These are phyloP conservation scores for Lizonia empirigonia DNA, from an alignment of 2,329 filamentous ascomycete genomes.

Conservation along the genomic window DNA sequence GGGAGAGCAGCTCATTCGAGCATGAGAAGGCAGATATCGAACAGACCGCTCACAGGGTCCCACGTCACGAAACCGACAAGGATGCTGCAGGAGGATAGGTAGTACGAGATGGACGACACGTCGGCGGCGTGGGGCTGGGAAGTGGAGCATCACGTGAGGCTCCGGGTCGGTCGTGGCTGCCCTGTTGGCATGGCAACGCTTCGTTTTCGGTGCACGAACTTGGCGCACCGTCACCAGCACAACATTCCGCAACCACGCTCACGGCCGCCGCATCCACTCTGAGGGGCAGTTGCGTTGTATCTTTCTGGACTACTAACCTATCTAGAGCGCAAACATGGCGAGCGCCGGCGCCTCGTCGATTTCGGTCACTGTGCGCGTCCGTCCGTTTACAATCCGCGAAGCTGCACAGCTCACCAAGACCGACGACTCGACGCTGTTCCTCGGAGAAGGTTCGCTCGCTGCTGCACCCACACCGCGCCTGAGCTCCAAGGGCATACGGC, in stretches of 20 bases:
- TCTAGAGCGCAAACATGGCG: slow-evolving; percentile 39
- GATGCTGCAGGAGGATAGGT: slow-evolving; percentile 1
- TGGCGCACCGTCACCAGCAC: slow-evolving; percentile 16
- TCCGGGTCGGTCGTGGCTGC: slow-evolving; percentile 1
- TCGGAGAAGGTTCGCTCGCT: slow-evolving; percentile 97
- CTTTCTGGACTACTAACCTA: slow-evolving; percentile 13
- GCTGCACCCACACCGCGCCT: slow-evolving; percentile 82
- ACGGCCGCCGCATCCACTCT: slow-evolving; percentile 12
- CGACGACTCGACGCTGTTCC: slow-evolving; percentile 87
- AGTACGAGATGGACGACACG: slow-evolving; percentile 1
- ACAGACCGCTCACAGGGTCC: neutral
- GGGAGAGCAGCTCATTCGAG: neutral
- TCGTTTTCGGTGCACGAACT: slow-evolving; percentile 12
- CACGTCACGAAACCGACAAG: slow-evolving; percentile 1
- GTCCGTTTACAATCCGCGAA: slow-evolving; percentile 81
- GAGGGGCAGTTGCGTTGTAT: slow-evolving; percentile 23
- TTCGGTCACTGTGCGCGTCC: slow-evolving; percentile 63
- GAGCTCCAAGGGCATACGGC: slow-evolving; percentile 81
- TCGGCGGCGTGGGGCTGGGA: neutral
- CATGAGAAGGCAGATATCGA: neutral
- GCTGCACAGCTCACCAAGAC: slow-evolving; percentile 82
- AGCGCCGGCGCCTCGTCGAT: slow-evolving; percentile 57
- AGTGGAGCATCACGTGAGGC: slow-evolving; percentile 1
- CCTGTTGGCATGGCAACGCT: slow-evolving; percentile 8
- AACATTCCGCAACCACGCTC: slow-evolving; percentile 35